Conservation (phyloP, 768 basidiomycete species). For the Boletus tomentosulus region DNA sequence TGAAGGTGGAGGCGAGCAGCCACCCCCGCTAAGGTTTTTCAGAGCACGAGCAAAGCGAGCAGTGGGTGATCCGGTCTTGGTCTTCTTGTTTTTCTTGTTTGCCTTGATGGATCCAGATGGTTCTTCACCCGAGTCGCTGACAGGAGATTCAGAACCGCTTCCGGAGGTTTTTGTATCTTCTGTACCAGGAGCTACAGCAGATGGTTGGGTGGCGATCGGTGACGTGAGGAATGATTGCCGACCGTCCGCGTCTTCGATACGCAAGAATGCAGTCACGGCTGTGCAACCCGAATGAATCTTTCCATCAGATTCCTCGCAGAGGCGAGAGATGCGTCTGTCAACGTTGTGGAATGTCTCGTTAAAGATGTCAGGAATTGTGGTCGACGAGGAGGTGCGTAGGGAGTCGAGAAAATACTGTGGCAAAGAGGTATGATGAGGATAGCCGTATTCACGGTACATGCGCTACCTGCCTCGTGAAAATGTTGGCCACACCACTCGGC, state of each 20-base stretch:
- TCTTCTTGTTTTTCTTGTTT: constrained; percentile 40
- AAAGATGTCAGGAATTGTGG: constrained; percentile 78
- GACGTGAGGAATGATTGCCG: constrained; percentile 60
- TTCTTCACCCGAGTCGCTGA: constrained; percentile 42
- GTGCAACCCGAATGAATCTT: constrained; percentile 97
- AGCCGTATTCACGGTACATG: background rate
- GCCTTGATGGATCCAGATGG: constrained; percentile 31
- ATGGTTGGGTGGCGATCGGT: constrained; percentile 20
- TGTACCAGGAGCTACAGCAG: constrained; percentile 31
- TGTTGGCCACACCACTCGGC: constrained; percentile 98
- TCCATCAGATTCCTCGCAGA: constrained; percentile 83
- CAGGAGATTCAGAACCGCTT: constrained; percentile 40
- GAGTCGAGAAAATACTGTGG: constrained; percentile 60
- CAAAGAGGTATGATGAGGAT: constrained; percentile 7
- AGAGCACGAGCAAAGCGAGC: constrained; percentile 55
- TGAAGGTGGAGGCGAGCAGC: constrained; percentile 18
- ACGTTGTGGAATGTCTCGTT: constrained; percentile 95
- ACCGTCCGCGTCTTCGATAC: constrained; percentile 80
- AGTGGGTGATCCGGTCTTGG: constrained; percentile 36
- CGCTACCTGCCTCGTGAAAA: constrained; percentile 75
- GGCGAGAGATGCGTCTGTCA: constrained; percentile 74
- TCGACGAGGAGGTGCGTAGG: constrained; percentile 54
- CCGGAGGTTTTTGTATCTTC: constrained; percentile 28
- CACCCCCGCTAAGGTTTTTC: constrained; percentile 43
- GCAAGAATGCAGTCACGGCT: constrained; percentile 92